These are phyloP conservation scores for Petunia secreta DNA, from an alignment of 257 asterid species.

Conservation along the genomic window DNA sequence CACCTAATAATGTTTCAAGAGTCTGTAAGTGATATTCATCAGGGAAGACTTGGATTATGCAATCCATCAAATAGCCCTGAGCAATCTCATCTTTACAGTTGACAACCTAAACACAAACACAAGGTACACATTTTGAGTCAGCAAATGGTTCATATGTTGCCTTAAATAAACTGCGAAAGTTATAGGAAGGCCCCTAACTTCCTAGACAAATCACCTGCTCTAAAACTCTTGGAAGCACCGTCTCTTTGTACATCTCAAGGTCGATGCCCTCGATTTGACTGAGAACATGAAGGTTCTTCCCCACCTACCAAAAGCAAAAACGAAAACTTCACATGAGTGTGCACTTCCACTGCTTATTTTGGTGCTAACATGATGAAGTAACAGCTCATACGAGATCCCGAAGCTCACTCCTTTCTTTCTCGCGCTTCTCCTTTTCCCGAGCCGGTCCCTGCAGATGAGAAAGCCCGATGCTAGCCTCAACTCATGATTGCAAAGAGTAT, in stretches of 20 bases:
- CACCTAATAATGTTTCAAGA: constrained; percentile 87
- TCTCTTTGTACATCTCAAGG: constrained; percentile 92
- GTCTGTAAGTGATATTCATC: constrained; percentile 98
- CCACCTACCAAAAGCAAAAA: constrained; percentile 66
- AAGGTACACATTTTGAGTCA: background rate
- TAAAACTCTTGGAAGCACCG: constrained; percentile 92
- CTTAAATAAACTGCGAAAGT: background rate
- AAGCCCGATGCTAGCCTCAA: constrained; percentile 47
- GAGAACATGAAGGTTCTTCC: constrained; percentile 97
- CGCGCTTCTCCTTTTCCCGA: constrained; percentile 95
- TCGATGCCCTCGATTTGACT: constrained; percentile 98
- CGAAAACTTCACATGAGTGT: constrained; percentile 38
- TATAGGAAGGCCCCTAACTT: constrained; percentile 26
- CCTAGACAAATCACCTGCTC: constrained; percentile 78
- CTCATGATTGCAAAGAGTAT: constrained; percentile 48
- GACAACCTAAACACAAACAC: constrained; percentile 66
- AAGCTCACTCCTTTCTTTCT: constrained; percentile 96
- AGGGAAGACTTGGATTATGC: constrained; percentile 98
- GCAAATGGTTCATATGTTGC: background rate
- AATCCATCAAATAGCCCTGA: constrained; percentile 95
- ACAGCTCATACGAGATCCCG: constrained; percentile 84
- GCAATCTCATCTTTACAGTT: constrained; percentile 99
- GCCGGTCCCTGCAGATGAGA: constrained; percentile 86
- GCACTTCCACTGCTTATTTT: constrained; percentile 26
- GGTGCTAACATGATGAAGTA: constrained; percentile 23